phyloP scores from a whole-genome alignment of 768 basidiomycete species.

The Thelephora aurantiotincta region DNA sequence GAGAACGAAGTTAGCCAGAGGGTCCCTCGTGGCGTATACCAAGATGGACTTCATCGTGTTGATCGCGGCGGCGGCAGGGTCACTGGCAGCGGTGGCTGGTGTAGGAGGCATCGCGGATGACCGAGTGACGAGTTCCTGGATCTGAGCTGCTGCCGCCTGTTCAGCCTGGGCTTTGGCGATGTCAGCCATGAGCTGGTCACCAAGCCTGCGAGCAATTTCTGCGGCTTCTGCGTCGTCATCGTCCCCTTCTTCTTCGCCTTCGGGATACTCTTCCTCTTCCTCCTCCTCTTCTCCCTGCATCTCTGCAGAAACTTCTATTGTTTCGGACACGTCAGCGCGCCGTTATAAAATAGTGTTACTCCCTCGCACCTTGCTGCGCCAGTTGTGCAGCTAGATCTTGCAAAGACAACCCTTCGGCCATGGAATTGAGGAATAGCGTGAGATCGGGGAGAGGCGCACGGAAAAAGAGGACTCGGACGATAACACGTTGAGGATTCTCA shows the following conservation, averaged over 20 bases:
- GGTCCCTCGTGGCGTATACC: slow-evolving; percentile 38
- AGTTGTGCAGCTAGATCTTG: too few species aligned
- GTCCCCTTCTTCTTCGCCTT: slow-evolving; percentile 45
- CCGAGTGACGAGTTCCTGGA: slow-evolving; percentile 1
- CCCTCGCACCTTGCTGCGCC: too few species aligned
- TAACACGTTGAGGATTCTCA: too few species aligned
- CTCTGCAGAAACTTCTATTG: slow-evolving; percentile 2
- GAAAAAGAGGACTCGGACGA: too few species aligned
- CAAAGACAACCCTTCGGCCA: too few species aligned
- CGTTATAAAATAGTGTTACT: too few species aligned
- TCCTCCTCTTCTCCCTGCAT: slow-evolving; percentile 16
- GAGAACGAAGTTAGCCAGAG: slow-evolving; percentile 40
- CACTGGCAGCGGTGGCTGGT: slow-evolving; percentile 11
- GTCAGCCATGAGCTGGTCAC: slow-evolving; percentile 70
- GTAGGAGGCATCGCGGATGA: slow-evolving; percentile 5
- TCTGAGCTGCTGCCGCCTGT: slow-evolving; percentile 12
- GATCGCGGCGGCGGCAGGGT: slow-evolving; percentile 45
- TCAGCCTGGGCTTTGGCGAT: slow-evolving; percentile 50
- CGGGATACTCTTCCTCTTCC: slow-evolving; percentile 28
- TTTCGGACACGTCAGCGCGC: background rate
- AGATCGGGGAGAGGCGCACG: too few species aligned
- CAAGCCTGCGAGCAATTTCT: slow-evolving; percentile 57
- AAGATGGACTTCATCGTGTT: slow-evolving; percentile 53
- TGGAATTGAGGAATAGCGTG: too few species aligned
- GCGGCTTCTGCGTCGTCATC: slow-evolving; percentile 55